Conservation (phyloP, 139 green algal species). For the Chlorella sorokiniana region DNA sequence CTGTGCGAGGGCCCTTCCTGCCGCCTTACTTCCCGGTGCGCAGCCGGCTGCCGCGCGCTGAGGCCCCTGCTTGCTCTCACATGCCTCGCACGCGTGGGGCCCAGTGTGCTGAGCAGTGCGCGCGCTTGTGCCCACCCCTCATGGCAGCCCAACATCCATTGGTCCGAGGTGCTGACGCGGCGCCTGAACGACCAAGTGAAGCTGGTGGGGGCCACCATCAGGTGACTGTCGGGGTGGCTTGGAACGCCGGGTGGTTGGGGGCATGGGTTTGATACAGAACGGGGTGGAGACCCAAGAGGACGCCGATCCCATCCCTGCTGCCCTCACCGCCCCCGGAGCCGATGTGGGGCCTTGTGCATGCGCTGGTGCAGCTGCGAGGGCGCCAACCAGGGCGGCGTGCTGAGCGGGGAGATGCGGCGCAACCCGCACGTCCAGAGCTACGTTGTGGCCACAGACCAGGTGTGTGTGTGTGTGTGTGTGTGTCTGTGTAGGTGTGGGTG, state of each 20-base stretch:
- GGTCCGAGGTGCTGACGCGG: constrained; percentile 22
- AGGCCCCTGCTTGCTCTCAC: not conserved
- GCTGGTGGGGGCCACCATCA: constrained; percentile 36
- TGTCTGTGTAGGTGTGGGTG: not conserved
- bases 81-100: too few species aligned
- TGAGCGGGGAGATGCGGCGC: constrained; percentile 37
- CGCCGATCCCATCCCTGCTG: not conserved
- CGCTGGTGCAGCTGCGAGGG: constrained; percentile 31
- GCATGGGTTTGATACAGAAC: not conserved
- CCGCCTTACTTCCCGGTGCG: constrained; percentile 47
- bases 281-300: too few species aligned
- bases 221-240: not conserved
- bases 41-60: too few species aligned
- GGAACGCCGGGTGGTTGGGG: not conserved
- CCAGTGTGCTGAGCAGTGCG: too few species aligned
- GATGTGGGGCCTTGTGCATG: not conserved
- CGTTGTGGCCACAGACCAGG: constrained; percentile 44
- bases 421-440: constrained; percentile 38
- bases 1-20: constrained; percentile 49
- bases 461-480: constrained; percentile 53
- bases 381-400: constrained; percentile 33
- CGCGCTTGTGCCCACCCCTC: too few species aligned
- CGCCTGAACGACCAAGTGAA: constrained; percentile 15
- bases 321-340: not conserved
- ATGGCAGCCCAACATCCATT: constrained; percentile 21